A percentile compares a stretch with the other conserved stretches of the same genome.
These are phyloP conservation scores for Cetraspora pellucida DNA, from an alignment of 192 early-diverging fungal species.

Conservation along the genomic window DNA sequence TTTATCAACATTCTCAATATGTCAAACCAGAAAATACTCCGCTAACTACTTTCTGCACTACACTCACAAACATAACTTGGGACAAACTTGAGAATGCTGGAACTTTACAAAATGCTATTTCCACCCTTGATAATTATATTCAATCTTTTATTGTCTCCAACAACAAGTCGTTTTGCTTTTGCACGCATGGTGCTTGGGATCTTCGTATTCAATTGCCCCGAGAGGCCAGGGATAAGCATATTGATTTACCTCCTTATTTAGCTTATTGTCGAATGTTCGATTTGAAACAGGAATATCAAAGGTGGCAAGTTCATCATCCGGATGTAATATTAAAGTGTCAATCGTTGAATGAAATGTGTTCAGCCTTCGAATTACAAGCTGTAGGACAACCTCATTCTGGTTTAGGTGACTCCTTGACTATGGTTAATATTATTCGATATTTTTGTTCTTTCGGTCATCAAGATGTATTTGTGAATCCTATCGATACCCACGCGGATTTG, in stretches of 20 bases:
- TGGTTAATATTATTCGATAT: slow-evolving; percentile 59
- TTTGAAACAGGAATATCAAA: slow-evolving; percentile 63
- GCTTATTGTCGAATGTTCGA: slow-evolving; percentile 67
- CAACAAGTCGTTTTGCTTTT: slow-evolving; percentile 63
- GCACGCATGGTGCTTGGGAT: slow-evolving; percentile 73
- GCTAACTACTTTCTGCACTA: slow-evolving; percentile 61
- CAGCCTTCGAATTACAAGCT: slow-evolving; percentile 51
- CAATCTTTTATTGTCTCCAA: slow-evolving; percentile 52
- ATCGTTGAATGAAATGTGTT: slow-evolving; percentile 64
- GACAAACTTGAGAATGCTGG: slow-evolving; percentile 55
- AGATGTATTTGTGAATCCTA: slow-evolving; percentile 63
- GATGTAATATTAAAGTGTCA: slow-evolving; percentile 52
- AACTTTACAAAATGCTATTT: slow-evolving; percentile 58
- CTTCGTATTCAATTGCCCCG: slow-evolving; percentile 68
- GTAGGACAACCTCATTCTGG: slow-evolving; percentile 57
- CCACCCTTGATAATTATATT: slow-evolving; percentile 55
- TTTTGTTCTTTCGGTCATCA: slow-evolving; percentile 50
- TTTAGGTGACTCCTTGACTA: slow-evolving; percentile 63
- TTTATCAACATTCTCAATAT: slow-evolving; percentile 50
- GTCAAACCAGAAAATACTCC: slow-evolving; percentile 54
- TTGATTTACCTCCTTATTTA: slow-evolving; percentile 61
- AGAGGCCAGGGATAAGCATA: slow-evolving; percentile 66
- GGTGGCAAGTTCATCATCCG: slow-evolving; percentile 65
- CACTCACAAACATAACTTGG: slow-evolving; percentile 60
- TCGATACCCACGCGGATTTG: slow-evolving; percentile 63